Evolutionary conservation across 768 basidiomycete species (phyloP), one percentile per base, ranked within the genome.

Genomic region (Trametes cingulata): DNA sequence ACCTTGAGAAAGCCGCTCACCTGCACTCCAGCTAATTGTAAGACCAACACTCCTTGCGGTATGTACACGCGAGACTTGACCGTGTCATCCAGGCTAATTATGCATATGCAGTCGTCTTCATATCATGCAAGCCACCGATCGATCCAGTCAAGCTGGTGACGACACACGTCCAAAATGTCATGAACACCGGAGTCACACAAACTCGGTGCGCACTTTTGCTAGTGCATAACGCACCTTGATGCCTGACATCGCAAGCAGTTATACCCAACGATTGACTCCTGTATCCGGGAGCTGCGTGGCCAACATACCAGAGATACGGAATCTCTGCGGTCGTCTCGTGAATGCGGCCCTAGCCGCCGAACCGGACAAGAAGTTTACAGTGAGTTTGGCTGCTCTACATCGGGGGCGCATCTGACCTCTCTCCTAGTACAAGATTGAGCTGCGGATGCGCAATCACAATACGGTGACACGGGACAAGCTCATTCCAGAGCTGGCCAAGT

Each of bases 21-120:
- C 4, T 2, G n/a, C n/a, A n/a, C 46, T 5, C 24, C 61, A 94
- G 91, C 74, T 6, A 93, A 85, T 68, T 91, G 87, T 63, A 84
- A 85, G 67, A 92, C 90, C 3, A 87, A 90, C 67, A 93, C 91
- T 0, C 82, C 85, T 42, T 94, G 91, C 57, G 85, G 91, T 93
- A 70, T 37, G 80, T 42, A 12, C 24, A 42, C 19, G 14, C 20
- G 22, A 13, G 9, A 42, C 37, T 0, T 2, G 17, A 46, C 17
- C 25, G 25, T 8, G 47, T 45, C 15, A 22, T 2, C 7, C 3
- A 5, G 37, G 10, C 29, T 47, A 8, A 61, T 36, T 6, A n/a
- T 17, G 17, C 17, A 35, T 40, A 7, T 13, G 14, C 46, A 93
- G 91, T 92, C 14, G 74, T 91, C 25, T 92, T 91, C 71, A 87